These are phyloP conservation scores for Metarhizium album DNA, from an alignment of 2,329 filamentous ascomycete genomes.

Conservation along the genomic window DNA sequence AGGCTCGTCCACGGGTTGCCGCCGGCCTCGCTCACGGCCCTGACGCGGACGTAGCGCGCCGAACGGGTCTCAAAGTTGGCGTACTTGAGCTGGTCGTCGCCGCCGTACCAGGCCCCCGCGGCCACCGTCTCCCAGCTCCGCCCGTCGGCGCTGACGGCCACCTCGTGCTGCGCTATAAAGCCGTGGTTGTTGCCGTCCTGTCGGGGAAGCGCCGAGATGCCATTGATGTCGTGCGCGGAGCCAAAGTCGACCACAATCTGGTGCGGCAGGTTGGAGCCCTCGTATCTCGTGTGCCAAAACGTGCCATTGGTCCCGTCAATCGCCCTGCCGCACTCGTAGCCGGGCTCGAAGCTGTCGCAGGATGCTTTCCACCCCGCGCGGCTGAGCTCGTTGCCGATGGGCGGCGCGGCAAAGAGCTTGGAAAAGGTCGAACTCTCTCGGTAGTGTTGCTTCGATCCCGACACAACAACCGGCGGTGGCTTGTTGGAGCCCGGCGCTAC, in stretches of 20 bases:
- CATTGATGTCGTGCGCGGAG: conserved; percentile 15
- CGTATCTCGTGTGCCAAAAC: conserved; percentile 17
- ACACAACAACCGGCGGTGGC: too few relatives aligned
- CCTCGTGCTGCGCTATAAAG: conserved; percentile 17
- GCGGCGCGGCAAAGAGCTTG: conserved; percentile 4
- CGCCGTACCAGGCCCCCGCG: conserved; percentile 17
- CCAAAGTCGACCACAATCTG: conserved; percentile 22
- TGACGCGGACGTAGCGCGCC: conserved; percentile 19
- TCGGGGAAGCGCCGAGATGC: conserved; percentile 19
- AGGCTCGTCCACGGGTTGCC: conserved; percentile 21
- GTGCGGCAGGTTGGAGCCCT: conserved; percentile 13
- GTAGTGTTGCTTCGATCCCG: conserved; percentile 1
- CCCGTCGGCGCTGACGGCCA: conserved; percentile 19
- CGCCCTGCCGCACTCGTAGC: conserved; percentile 17
- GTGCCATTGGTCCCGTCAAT: conserved; percentile 18
- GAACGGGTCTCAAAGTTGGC: conserved; percentile 21
- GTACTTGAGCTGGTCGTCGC: conserved; percentile 18
- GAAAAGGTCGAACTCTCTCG: background rate
- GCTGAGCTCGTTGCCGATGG: conserved; percentile 5
- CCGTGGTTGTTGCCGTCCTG: conserved; percentile 16
- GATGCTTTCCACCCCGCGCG: conserved; percentile 15
- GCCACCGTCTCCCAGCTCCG: conserved; percentile 17
- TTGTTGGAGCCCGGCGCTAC: too few relatives aligned
- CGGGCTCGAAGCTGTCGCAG: conserved; percentile 17
- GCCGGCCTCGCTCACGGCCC: conserved; percentile 18